Conservation (phyloP, 192 early-diverging fungal species). For the Physocladia obscura region DNA sequence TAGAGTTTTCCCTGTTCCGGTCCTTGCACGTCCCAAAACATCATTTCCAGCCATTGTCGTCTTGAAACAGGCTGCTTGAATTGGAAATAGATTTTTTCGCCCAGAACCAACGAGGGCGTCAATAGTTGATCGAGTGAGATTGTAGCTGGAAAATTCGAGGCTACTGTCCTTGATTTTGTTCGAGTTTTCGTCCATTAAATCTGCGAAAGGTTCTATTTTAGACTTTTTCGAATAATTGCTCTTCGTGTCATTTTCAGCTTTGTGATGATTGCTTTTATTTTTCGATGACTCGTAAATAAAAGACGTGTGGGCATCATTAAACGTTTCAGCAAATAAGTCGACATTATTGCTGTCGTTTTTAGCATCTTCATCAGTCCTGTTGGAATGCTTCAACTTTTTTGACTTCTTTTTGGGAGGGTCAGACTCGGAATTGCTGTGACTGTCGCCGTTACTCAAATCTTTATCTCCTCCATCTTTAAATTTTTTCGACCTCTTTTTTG, state of each 20-base stretch:
- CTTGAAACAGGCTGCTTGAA: conserved; percentile 84
- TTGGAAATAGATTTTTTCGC: conserved; percentile 85
- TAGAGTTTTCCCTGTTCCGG: conserved; percentile 67
- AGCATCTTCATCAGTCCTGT: neutral
- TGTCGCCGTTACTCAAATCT: too few relatives aligned
- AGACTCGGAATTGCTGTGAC: too few relatives aligned
- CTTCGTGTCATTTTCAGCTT: too few relatives aligned
- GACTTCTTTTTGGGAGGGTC: too few relatives aligned
- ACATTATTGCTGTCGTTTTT: conserved; percentile 17
- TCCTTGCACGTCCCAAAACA: conserved; percentile 57
- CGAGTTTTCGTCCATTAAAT: conserved; percentile 25
- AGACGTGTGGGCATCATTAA: conserved; percentile 24
- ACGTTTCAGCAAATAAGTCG: conserved; percentile 15
- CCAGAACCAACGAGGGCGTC: conserved; percentile 69
- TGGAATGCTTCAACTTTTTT: too few relatives aligned
- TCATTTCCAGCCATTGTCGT: conserved; percentile 74
- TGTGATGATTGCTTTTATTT: too few relatives aligned
- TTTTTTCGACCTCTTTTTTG: too few relatives aligned
- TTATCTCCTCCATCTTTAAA: too few relatives aligned
- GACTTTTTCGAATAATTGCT: conserved; percentile 17
- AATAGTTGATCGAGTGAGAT: conserved; percentile 58
- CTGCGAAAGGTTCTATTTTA: neutral
- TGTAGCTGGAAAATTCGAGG: conserved; percentile 32
- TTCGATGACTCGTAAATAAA: conserved; percentile 39
- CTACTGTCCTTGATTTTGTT: too few relatives aligned